Evolutionary conservation across 2,329 filamentous ascomycete genomes (phyloP), one percentile per base, ranked within the genome.

Genomic region (Apiospora koreana): DNA sequence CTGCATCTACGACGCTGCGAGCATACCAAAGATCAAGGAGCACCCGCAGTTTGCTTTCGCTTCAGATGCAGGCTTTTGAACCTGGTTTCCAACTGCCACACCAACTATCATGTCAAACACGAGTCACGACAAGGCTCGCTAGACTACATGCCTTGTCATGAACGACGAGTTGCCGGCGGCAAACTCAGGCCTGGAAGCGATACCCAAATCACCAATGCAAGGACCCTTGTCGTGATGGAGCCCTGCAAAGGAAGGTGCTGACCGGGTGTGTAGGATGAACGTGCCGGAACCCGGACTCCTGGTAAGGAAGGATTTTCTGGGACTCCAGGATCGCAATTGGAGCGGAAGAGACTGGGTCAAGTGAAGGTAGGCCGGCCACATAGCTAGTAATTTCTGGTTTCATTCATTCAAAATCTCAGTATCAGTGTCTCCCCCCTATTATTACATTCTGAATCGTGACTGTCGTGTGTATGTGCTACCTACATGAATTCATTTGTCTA

Each of bases 401-500:
- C 6, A 31, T 31, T 35, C 16, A n/a, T 58, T 21, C 50, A 10
- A 21, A 8, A 12, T 54, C 14, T 58, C 50, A 58, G 21, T 3
- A 35, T 35, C 16, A 10, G 28, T 12, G 48, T 35, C 10, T 62
- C 10, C 28, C 18, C 16, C 54, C n/a, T 38, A 38, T 23, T 62
- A 38, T 38, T 62, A 38, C 31, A 14, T 5, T n/a, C 4, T 23
- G 8, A n/a, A 38, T 38, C 31, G 21, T 62, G 18, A 62, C 31
- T 14, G 28, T 62, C 21, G 31, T 54, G 25, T 62, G 28, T 62
- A n/a, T 38, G 38, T 62, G 31, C 54, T 62, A 62, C 54, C 54
- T 38, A 62, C 54, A 62, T 62, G 54, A 62, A 38, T 23, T 38
- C 54, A 58, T 38, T 62, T 25, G 28, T 62, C 54, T 62, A 62